Conservation (phyloP, 257 asterid genomes). For the Penstemon davidsonii region DNA sequence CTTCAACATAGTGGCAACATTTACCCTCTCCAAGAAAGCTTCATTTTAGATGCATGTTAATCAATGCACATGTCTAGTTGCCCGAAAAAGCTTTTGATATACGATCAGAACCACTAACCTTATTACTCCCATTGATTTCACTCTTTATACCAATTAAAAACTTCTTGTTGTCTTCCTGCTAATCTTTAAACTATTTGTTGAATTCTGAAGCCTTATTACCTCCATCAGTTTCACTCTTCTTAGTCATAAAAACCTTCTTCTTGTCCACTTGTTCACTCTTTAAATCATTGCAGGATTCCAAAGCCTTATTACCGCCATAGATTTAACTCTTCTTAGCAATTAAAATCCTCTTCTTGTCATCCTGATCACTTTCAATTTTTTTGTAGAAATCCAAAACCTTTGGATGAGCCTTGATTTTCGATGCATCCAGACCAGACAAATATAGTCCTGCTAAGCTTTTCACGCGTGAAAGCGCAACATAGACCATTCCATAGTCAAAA, state of each 20-base stretch:
- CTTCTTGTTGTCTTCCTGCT: conserved; percentile 24
- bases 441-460: conserved; percentile 58
- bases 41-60: neutral
- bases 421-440: conserved; percentile 51
- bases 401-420: conserved; percentile 64
- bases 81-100: neutral
- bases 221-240: neutral
- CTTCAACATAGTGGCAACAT: neutral
- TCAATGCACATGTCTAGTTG: neutral
- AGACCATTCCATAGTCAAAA: conserved; percentile 80
- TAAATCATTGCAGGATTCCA: conserved; percentile 53
- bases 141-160: neutral
- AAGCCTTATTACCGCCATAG: conserved; percentile 14
- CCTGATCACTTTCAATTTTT: conserved; percentile 28
- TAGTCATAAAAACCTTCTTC: conserved; percentile 8
- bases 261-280: conserved; percentile 22
- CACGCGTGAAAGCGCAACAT: conserved; percentile 83
- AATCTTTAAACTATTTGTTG: conserved; percentile 37
- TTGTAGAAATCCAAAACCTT: conserved; percentile 67
- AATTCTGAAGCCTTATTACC: conserved; percentile 52
- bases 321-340: conserved; percentile 7
- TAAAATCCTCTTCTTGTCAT: conserved; percentile 18
- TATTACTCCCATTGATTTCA: conserved; percentile 19
- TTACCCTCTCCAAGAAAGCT: neutral
- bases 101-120: neutral